These are phyloP conservation scores for Phytophthora meadii DNA, from an alignment of 352 stramenopile genomes.

Conservation along the genomic window DNA sequence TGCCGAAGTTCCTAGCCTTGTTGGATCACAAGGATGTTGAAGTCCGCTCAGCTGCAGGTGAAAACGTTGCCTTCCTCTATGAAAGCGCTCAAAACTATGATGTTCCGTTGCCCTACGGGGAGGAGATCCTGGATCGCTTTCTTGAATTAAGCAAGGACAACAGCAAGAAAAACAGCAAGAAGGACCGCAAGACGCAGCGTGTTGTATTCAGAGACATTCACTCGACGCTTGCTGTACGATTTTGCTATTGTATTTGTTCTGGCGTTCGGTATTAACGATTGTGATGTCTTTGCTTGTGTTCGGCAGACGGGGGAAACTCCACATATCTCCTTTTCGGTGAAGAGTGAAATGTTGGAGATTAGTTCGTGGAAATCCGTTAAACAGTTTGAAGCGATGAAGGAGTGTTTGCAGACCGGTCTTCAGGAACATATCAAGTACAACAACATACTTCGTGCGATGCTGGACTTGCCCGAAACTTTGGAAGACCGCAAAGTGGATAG, in stretches of 20 bases:
- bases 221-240: slow-evolving; percentile 73
- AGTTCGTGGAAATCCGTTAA: slow-evolving; percentile 81
- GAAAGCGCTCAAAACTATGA: slow-evolving; percentile 65
- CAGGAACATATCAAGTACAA: slow-evolving; percentile 92
- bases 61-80: slow-evolving; percentile 88
- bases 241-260: neutral
- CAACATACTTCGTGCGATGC: slow-evolving; percentile 75
- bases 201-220: slow-evolving; percentile 88
- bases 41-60: slow-evolving; percentile 76
- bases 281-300: slow-evolving; percentile 9
- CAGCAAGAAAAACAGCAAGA: slow-evolving; percentile 92
- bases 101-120: slow-evolving; percentile 59
- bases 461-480: slow-evolving; percentile 80
- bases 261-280: slow-evolving; percentile 1
- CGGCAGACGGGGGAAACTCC: slow-evolving; percentile 79
- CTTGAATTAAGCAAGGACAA: slow-evolving; percentile 86
- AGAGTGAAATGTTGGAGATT: slow-evolving; percentile 78
- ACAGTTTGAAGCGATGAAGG: slow-evolving; percentile 87
- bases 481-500: slow-evolving; percentile 78
- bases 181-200: slow-evolving; percentile 87
- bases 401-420: slow-evolving; percentile 70
- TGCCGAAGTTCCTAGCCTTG: slow-evolving; percentile 75
- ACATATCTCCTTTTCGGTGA: slow-evolving; percentile 78
- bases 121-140: slow-evolving; percentile 76
- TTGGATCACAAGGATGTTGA: slow-evolving; percentile 85